These are phyloP conservation scores for Babjeviella inositovora DNA, from an alignment of 805 yeast genomes.

Conservation along the genomic window DNA sequence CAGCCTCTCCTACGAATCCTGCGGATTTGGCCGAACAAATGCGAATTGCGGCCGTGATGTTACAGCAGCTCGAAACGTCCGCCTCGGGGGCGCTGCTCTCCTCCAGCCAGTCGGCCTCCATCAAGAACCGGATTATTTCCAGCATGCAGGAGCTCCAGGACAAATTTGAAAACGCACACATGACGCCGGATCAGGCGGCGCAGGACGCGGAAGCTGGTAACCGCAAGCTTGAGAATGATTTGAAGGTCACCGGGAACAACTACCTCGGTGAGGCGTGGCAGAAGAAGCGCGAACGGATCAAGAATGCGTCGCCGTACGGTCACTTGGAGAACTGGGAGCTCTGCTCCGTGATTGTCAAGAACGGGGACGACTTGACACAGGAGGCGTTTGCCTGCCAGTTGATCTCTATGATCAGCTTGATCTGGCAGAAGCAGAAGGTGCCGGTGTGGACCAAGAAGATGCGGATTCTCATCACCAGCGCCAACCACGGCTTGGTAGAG, in stretches of 20 bases:
- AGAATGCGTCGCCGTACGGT: slow-evolving; percentile 67
- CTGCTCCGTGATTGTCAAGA: slow-evolving; percentile 89
- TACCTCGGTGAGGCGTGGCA: slow-evolving; percentile 91
- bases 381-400: slow-evolving; percentile 97
- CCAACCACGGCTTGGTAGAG: slow-evolving; percentile 84
- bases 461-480: slow-evolving; percentile 85
- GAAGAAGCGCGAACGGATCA: slow-evolving; percentile 63
- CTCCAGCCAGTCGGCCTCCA: slow-evolving; percentile 43
- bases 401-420: slow-evolving; percentile 70
- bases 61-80: slow-evolving; percentile 70
- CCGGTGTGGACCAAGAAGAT: slow-evolving; percentile 86
- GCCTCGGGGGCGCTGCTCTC: slow-evolving; percentile 17
- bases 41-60: slow-evolving; percentile 93
- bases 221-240: slow-evolving; percentile 81
- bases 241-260: slow-evolving; percentile 58
- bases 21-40: slow-evolving; percentile 71
- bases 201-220: slow-evolving; percentile 71
- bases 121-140: slow-evolving; percentile 52
- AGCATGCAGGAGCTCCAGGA: slow-evolving; percentile 69
- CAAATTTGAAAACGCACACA: slow-evolving; percentile 34
- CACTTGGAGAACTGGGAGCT: slow-evolving; percentile 87
- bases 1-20: slow-evolving; percentile 5
- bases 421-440: slow-evolving; percentile 60
- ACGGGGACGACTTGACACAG: slow-evolving; percentile 90
- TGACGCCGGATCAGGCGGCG: slow-evolving; percentile 26